Conservation (phyloP, 495 filamentous ascomycete genomes). For the Penicillium simplicissimum region DNA sequence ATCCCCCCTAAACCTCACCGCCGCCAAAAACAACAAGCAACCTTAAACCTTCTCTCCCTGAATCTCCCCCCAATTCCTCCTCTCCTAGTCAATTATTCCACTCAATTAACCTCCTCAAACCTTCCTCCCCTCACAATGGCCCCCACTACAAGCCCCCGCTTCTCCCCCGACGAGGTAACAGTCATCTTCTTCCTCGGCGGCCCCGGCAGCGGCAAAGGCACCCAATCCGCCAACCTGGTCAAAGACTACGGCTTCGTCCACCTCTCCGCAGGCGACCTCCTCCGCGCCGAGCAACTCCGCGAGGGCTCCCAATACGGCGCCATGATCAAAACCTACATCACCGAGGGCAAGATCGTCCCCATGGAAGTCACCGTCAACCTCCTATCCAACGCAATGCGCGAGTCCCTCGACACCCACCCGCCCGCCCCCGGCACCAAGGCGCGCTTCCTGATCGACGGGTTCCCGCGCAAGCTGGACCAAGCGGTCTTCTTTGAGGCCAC, state of each 20-base stretch:
- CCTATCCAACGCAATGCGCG: constrained; percentile 88
- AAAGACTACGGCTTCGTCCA: constrained; percentile 90
- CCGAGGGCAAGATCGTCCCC: constrained; percentile 90
- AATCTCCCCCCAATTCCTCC: constrained; percentile 5
- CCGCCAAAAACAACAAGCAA: constrained; percentile 8
- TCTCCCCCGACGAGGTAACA: constrained; percentile 75
- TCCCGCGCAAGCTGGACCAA: constrained; percentile 97
- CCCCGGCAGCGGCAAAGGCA: constrained; percentile 59
- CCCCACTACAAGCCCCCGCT: constrained; percentile 58
- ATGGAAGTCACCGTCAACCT: constrained; percentile 97
- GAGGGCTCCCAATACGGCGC: constrained; percentile 81
- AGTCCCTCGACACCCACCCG: constrained; percentile 44
- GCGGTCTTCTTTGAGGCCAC: constrained; percentile 87
- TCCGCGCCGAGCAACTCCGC: constrained; percentile 89
- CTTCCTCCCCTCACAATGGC: constrained; percentile 27
- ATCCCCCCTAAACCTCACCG: constrained; percentile 12
- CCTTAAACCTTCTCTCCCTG: background rate
- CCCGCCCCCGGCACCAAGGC: constrained; percentile 31
- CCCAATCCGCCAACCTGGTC: constrained; percentile 86
- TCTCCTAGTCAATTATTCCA: background rate
- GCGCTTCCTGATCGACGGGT: constrained; percentile 89
- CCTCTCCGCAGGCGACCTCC: constrained; percentile 88
- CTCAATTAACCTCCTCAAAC: constrained; percentile 4
- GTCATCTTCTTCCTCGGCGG: constrained; percentile 70
- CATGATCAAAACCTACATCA: constrained; percentile 87